A percentile compares a stretch with the other conserved stretches of the same genome.
phyloP scores from a whole-genome alignment of 768 basidiomycete genomes.

The Mycena galericulata region DNA sequence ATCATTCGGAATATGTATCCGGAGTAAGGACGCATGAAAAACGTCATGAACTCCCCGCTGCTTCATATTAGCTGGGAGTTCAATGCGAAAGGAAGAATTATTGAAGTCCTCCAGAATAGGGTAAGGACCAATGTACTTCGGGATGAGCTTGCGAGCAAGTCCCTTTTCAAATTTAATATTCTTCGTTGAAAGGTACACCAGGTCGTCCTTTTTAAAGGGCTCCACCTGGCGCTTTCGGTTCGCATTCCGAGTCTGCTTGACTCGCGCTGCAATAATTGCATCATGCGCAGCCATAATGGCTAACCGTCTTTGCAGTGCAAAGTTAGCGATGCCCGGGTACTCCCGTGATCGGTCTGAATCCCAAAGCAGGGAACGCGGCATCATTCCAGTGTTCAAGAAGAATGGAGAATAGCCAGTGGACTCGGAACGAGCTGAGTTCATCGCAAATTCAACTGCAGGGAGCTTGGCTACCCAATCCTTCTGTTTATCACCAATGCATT shows the following conservation, averaged over 20 bases:
- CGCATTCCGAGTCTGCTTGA: too few species aligned
- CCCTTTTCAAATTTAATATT: conserved; percentile 44
- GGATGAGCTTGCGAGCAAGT: conserved; percentile 42
- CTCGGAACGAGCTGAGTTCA: conserved; percentile 4
- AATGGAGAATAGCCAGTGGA: neutral
- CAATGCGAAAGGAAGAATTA: conserved; percentile 33
- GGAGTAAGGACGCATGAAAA: conserved; percentile 41
- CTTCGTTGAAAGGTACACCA: conserved; percentile 41
- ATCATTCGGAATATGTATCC: too few species aligned
- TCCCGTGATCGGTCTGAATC: too few species aligned
- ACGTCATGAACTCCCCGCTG: conserved; percentile 27
- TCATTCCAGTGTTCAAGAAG: too few species aligned
- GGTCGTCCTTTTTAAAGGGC: too few species aligned
- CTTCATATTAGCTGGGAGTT: conserved; percentile 37
- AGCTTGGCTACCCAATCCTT: conserved; percentile 12
- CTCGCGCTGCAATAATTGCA: too few species aligned
- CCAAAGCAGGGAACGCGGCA: too few species aligned
- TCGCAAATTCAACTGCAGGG: neutral
- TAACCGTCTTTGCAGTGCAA: too few species aligned
- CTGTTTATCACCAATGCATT: conserved; percentile 3
- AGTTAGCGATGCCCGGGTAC: too few species aligned
- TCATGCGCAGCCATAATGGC: too few species aligned
- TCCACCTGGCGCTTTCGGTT: too few species aligned
- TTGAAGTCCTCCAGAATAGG: conserved; percentile 28
- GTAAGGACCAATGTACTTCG: conserved; percentile 48